A percentile compares a stretch with the other conserved stretches of the same genome.
Evolutionary conservation across 2,329 filamentous ascomycete genomes (phyloP).

Genomic region (Fusarium azukiicola): DNA sequence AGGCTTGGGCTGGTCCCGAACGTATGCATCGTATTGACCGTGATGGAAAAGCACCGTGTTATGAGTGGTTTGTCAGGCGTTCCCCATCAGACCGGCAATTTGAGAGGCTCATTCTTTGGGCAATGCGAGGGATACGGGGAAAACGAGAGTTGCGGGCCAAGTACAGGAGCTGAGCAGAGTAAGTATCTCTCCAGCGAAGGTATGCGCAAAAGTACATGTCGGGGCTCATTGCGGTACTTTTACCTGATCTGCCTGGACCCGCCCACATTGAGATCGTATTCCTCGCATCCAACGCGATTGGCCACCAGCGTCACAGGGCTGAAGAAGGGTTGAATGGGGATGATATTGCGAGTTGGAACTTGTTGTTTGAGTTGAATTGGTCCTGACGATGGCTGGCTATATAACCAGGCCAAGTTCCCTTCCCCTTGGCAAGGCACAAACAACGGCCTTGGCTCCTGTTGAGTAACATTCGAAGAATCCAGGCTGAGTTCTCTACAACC

Average conservation of each 20-base stretch:
- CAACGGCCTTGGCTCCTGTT: neutral
- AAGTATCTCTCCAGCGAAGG: constrained; percentile 3
- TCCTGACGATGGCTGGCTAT: constrained; percentile 20
- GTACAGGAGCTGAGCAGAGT: neutral
- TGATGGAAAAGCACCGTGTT: neutral
- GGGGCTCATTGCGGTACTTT: constrained; percentile 18
- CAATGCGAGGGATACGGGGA: constrained; percentile 48
- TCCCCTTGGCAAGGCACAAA: neutral
- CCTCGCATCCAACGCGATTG: constrained; percentile 49
- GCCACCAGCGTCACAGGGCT: constrained; percentile 35
- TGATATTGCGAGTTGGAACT: constrained; percentile 23
- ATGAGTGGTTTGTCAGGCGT: neutral
- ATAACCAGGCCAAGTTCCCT: constrained; percentile 29
- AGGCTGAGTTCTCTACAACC: neutral
- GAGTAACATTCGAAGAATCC: neutral
- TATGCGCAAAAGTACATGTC: neutral
- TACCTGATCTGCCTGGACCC: constrained; percentile 19
- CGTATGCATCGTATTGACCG: constrained; percentile 2
- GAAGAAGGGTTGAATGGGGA: constrained; percentile 24
- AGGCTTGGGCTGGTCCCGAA: neutral
- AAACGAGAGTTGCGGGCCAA: constrained; percentile 33
- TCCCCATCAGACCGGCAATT: neutral
- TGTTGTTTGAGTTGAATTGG: neutral
- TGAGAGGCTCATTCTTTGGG: neutral
- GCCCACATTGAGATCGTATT: constrained; percentile 47